phyloP scores from a whole-genome alignment of 2,329 filamentous ascomycete genomes.

The Ophiocordyceps camponoti-saundersi region DNA sequence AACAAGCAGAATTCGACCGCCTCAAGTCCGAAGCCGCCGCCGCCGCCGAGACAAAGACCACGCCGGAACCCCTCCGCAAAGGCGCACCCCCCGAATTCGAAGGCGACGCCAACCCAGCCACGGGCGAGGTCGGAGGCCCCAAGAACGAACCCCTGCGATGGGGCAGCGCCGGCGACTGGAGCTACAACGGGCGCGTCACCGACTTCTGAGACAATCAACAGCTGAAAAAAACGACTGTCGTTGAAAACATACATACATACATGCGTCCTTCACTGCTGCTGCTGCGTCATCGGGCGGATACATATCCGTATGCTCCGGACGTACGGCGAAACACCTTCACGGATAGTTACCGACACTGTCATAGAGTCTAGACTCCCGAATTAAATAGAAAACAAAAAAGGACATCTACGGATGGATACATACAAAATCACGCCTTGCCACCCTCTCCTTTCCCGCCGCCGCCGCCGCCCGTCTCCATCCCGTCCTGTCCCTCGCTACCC shows the following conservation, averaged over 20 bases:
- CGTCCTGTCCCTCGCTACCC: neutral
- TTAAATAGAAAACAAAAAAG: too few relatives aligned
- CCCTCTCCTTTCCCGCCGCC: too few relatives aligned
- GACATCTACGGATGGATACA: too few relatives aligned
- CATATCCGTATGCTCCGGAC: too few relatives aligned
- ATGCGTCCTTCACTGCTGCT: too few relatives aligned
- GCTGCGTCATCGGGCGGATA: too few relatives aligned
- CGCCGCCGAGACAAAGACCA: conserved; percentile 9
- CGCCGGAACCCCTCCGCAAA: conserved; percentile 39
- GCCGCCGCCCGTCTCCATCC: too few relatives aligned
- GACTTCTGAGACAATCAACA: conserved; percentile 56
- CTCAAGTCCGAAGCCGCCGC: conserved; percentile 46
- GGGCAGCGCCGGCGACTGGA: conserved; percentile 66
- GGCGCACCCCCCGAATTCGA: conserved; percentile 84
- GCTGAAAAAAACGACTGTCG: neutral
- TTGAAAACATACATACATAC: too few relatives aligned
- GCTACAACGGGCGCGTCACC: conserved; percentile 86
- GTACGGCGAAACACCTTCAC: too few relatives aligned
- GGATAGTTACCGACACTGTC: too few relatives aligned
- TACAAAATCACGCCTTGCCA: too few relatives aligned
- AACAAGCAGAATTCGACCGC: conserved; percentile 80
- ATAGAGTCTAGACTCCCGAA: too few relatives aligned
- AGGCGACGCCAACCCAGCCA: conserved; percentile 81
- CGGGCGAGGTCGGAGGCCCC: conserved; percentile 86
- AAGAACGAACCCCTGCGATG: conserved; percentile 93